Percentiles rank a stretch among this genome's conserved stretches.
Evolutionary conservation across 2,329 filamentous ascomycete species (phyloP).

Genomic region (Aureobasidium sp.): DNA sequence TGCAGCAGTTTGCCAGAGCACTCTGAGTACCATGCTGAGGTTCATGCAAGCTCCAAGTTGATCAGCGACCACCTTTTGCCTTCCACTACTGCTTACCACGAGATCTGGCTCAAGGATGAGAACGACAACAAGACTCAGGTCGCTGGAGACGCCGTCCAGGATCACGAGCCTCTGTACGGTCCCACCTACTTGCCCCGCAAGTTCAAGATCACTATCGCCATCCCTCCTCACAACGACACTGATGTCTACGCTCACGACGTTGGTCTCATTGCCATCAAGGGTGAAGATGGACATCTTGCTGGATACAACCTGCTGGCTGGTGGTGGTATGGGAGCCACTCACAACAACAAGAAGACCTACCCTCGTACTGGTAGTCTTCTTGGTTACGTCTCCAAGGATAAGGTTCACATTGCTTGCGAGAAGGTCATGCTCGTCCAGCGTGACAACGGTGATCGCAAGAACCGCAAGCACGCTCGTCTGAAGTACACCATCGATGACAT

Average conservation of each 20-base stretch:
- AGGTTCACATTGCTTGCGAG: constrained; percentile 84
- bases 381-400: constrained; percentile 67
- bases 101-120: constrained; percentile 94
- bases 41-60: constrained; percentile 66
- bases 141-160: constrained; percentile 84
- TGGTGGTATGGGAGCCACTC: constrained; percentile 95
- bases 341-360: constrained; percentile 99
- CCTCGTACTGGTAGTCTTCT: constrained; percentile 91
- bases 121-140: constrained; percentile 87
- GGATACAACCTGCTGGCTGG: constrained; percentile 94
- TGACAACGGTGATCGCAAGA: constrained; percentile 90
- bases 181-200: constrained; percentile 94
- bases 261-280: constrained; percentile 92
- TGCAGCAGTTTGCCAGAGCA: constrained; percentile 86
- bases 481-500: constrained; percentile 99
- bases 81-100: constrained; percentile 86
- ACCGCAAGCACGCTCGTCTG: constrained; percentile 96
- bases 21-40: constrained; percentile 74
- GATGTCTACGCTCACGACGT: constrained; percentile 98
- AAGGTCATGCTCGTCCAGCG: constrained; percentile 99
- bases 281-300: constrained; percentile 65
- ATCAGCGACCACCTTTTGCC: constrained; percentile 93
- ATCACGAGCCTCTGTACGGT: constrained; percentile 92
- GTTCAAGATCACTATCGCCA: constrained; percentile 98
- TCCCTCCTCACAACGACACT: constrained; percentile 95